Base-by-base conservation (phyloP, 2,329 filamentous ascomycete genomes). In the Alternaria sp. region DNA sequence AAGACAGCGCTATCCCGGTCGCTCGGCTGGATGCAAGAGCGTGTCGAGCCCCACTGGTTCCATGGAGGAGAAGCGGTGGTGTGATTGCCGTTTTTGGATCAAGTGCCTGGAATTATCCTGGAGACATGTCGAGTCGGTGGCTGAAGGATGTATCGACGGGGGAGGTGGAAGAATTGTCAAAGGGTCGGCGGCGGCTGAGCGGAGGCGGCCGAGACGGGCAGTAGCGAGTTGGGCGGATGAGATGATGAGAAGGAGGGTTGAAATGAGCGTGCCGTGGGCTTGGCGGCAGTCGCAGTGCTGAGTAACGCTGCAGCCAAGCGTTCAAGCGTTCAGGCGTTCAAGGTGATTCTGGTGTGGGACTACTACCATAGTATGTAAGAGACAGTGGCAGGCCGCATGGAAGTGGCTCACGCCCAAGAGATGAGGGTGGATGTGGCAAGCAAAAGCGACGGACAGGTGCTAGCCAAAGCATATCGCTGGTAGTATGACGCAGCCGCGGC, bases 1-100 rank as follows among this genome's bases (percentile, higher is more conserved):
- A 54, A 55, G 46, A 54, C 58, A 51, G 61, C 54, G 65, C 51
- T 65, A 65, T 71, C 68, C 72, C 65, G 56, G 67, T 61, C 58
- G 53, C 58, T 69, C 68, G 71, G 70, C 66, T 71, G 69, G 58
- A 65, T 66, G 68, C 62, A 72, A 51, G 62, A 42, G 59, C 54
- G 56, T 49, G 51, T 50, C 56, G 51, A 60, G 67, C 62, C 62
- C 67, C 63, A 68, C 66, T 56, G 51, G 63, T 69, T 68, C 67
- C 60, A 63, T 62, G 46, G 61, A 54, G 67, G 59, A 62, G 58
- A 51, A 21, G 52, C 51, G 34, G 57, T 54, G 54, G 34, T 44
- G 56, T 46, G 42, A 46, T 58, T 66, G 50, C 63, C 59, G 53
- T 48, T 58, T 68, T 59, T 55, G 58, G 61, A 50, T 13, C 23